Evolutionary conservation across 306 rosid genomes (phyloP), one percentile per base, ranked within the genome.

Genomic region (Arachis hypogaea): DNA sequence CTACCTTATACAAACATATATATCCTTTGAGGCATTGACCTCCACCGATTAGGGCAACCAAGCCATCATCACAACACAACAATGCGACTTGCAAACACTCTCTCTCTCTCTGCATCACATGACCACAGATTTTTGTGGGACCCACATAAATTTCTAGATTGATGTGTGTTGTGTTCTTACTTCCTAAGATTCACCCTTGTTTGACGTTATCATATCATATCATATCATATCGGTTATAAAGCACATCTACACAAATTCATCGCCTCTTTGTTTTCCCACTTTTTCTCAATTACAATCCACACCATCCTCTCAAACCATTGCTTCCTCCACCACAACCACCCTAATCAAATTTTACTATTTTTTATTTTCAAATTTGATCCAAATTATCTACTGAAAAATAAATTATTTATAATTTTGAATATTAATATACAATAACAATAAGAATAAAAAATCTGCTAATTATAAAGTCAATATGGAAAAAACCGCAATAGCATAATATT

Each of bases 21-120:
- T 22, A 22, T 22, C 1, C 28, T 22, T 22, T 22, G 28, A 22
- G 28, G 28, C 28, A 22, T 82, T 85, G 82, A 85, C 79, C 75
- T 74, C 80, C 87, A 71, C 76, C 73, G 69, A 86, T 76, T 82
- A 75, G 88, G 83, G 84, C 85, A 82, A 46, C 74, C 18, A 67
- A 46, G 59, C 38, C 81, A 89, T 84, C 75, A 84, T 86, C 81
- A 75, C 72, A 76, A 78, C 62, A 40, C 64, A 29, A 9, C 68
- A 63, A 66, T 74, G 9, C 46, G 65, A 52, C 18, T 43, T 82
- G 71, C 76, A 76, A 11, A 38, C 8, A 0, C 46, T 1, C 46
- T 50, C 45, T 62, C 66, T 33, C 59, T 52, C 71, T 60, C 11
- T 43, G 49, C 59, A 72, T 50, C 73, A 56, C 77, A 66, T 74